phyloP scores from a whole-genome alignment of 2,329 filamentous ascomycete genomes.

The Aspergillus novoparasiticus region DNA sequence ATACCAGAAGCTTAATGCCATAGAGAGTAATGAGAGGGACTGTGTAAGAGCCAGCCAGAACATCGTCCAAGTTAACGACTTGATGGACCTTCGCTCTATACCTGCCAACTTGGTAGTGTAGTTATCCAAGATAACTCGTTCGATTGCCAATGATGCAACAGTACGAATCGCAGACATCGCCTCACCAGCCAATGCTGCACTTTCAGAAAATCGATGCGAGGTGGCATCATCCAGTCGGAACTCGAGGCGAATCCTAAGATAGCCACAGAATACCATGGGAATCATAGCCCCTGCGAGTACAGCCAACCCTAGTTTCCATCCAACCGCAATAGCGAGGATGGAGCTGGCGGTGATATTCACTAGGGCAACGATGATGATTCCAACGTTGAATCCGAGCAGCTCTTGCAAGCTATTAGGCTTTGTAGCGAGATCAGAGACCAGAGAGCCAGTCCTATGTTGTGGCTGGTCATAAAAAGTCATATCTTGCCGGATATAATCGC shows the following conservation, averaged over 20 bases:
- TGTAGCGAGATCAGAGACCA: conserved; percentile 29
- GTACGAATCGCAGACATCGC: conserved; percentile 50
- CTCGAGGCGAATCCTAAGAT: conserved; percentile 52
- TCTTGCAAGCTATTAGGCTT: conserved; percentile 45
- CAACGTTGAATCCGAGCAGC: conserved; percentile 52
- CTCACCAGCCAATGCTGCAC: conserved; percentile 51
- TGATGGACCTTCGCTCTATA: conserved; percentile 22
- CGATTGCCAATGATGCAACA: conserved; percentile 49
- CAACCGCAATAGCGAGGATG: conserved; percentile 48
- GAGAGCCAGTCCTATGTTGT: conserved; percentile 29
- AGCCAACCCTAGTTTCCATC: conserved; percentile 55
- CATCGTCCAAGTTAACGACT: conserved; percentile 23
- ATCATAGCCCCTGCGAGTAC: conserved; percentile 50
- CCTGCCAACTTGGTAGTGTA: conserved; percentile 19
- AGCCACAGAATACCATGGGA: conserved; percentile 49
- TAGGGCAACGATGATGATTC: conserved; percentile 50
- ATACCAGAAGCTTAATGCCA: conserved; percentile 28
- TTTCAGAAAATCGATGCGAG: conserved; percentile 45
- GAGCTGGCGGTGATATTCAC: conserved; percentile 51
- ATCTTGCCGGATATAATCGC: conserved; percentile 26
- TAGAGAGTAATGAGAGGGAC: conserved; percentile 27
- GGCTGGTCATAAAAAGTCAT: conserved; percentile 33
- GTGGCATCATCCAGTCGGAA: conserved; percentile 48
- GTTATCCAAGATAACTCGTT: conserved; percentile 37
- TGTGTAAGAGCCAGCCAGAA: conserved; percentile 28